Base-by-base conservation (phyloP, 176 grass and related monocot genomes). In the Musa troglodytarum region DNA sequence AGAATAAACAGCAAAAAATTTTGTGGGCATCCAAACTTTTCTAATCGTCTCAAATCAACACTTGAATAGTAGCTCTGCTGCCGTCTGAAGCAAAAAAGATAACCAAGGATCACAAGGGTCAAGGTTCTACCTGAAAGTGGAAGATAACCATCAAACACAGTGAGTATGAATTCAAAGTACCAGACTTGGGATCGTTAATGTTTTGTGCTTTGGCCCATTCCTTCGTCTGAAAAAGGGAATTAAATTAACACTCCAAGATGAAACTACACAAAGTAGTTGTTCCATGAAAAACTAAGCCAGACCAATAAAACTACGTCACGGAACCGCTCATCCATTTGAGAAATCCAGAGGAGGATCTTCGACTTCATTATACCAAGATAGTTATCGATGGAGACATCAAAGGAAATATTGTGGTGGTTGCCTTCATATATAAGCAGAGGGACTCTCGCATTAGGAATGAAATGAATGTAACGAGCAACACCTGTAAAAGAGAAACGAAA, bases 141-240 rank as follows among this genome's bases (percentile, higher is more conserved):
- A 89, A 98, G 58, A 98, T 84, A 62, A 93, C 88, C 71, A 98
- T 82, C 75, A 98, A 76, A 73, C 94, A 98, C 72, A 98, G 80
- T 11, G 94, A 98, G 83, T 87, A 98, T 24, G 94, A 93, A 80
- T 98, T 98, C 11, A 98, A 65, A 76, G 90, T 87, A 20, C 94
- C 94, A 57, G 57, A 63, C 81, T 93, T 98, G 9, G 94, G 83
- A 83, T 98, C 86, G 71, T 98, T 98, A 49, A 98, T 98, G 65
- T 85, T 82, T 85, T 93, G 90, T 77, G 90, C 86, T 88, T 98
- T 98, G 11, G 94, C 94, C 94, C 94, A 98, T 84, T 98, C 94
- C 75, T 98, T 98, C 53, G 86, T 87, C 94, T 98, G 88, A 63
- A 88, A 81, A 84, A 52, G 8, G 29, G 62, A 77, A 16, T 74